phyloP scores from a whole-genome alignment of 78 protist genomes.

The Dictyostelium discoideum region dicty_2.7 NC_007090.3:1402001-1402500 shows the following conservation, averaged over 20 bases:
- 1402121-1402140: not conserved
- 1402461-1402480: not conserved
- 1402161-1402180: not conserved
- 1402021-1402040: not conserved
- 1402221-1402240: not conserved
- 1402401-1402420: not conserved
- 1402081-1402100: not conserved
- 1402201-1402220: not conserved
- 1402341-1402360: not conserved
- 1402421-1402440: not conserved
- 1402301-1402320: not conserved
- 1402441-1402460: constrained; percentile 4
- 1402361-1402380: not conserved
- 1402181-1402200: not conserved
- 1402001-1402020: not conserved
- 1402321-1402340: not conserved
- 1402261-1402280: not conserved
- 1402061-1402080: not conserved
- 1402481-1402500: not conserved
- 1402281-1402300: not conserved
- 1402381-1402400: not conserved
- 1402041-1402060: not conserved
- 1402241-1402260: constrained; percentile 24
- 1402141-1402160: not conserved
- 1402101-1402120: not conserved